Percentiles rank a stretch among this genome's conserved stretches.
These are phyloP conservation scores for Sphenostylis stenocarpa DNA, from an alignment of 306 rosid species.

Conservation along the genomic window DNA sequence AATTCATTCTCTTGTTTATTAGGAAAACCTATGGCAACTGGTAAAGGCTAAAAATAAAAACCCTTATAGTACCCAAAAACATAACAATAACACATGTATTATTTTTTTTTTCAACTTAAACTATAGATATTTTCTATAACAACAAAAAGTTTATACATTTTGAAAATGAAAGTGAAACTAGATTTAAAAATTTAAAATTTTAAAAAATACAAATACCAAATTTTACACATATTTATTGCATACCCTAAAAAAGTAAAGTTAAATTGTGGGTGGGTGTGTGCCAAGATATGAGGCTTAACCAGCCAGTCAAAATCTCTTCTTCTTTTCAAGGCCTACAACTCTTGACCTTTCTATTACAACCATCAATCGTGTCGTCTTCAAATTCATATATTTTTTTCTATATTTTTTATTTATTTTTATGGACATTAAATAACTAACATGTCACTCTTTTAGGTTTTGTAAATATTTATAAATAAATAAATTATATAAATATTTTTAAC, in stretches of 20 bases:
- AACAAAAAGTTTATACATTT: too few species aligned
- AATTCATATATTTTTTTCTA: not conserved
- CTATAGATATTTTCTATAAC: not conserved
- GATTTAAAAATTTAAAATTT: too few species aligned
- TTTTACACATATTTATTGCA: too few species aligned
- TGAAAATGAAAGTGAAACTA: too few species aligned
- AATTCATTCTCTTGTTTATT: not conserved
- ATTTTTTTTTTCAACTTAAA: not conserved
- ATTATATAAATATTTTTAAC: too few species aligned
- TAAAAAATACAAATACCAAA: too few species aligned
- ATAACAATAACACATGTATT: not conserved
- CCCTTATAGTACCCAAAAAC: not conserved
- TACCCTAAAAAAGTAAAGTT: not conserved
- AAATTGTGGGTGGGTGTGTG: not conserved
- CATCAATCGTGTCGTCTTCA: not conserved
- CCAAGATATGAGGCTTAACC: conserved; percentile 9
- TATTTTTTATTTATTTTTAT: not conserved
- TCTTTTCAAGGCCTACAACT: not conserved
- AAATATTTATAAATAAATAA: not conserved
- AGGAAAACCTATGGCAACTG: not conserved
- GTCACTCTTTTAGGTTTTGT: not conserved
- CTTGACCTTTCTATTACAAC: not conserved
- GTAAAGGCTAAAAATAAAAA: not conserved
- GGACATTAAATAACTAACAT: not conserved
- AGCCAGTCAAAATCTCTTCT: conserved; percentile 17